These are phyloP conservation scores for Aspergillus latus DNA, from an alignment of 2,329 filamentous ascomycete species.

Conservation along the genomic window DNA sequence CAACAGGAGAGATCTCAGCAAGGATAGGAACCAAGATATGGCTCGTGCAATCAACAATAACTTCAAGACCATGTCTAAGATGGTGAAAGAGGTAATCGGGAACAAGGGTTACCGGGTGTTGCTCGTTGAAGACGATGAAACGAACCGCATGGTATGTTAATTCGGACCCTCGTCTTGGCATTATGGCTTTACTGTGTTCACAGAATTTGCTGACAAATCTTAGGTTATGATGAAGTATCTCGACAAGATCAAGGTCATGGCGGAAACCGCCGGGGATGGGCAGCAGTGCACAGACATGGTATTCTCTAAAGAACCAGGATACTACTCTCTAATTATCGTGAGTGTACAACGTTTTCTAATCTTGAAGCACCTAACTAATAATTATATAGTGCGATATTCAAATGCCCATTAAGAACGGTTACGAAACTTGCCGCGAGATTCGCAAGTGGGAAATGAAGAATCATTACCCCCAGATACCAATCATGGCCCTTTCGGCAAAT, in stretches of 20 bases:
- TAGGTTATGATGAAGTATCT: slow-evolving; percentile 52
- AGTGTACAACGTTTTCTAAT: slow-evolving; percentile 20
- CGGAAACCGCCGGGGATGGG: slow-evolving; percentile 49
- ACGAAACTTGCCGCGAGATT: slow-evolving; percentile 50
- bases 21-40: slow-evolving; percentile 51
- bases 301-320: slow-evolving; percentile 47
- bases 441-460: slow-evolving; percentile 48
- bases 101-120: slow-evolving; percentile 48
- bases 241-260: slow-evolving; percentile 48
- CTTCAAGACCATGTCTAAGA: slow-evolving; percentile 50
- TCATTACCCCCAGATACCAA: slow-evolving; percentile 48
- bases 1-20: slow-evolving; percentile 48
- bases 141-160: slow-evolving; percentile 47
- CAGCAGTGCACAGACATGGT: slow-evolving; percentile 51
- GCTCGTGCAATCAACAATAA: slow-evolving; percentile 49
- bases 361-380: background rate
- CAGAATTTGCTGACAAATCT: slow-evolving; percentile 18
- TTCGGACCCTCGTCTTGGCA: background rate
- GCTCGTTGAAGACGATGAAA: slow-evolving; percentile 51
- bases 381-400: slow-evolving; percentile 49
- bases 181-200: slow-evolving; percentile 10
- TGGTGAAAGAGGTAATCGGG: slow-evolving; percentile 50
- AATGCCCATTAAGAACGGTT: slow-evolving; percentile 52
- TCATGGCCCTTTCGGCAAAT: slow-evolving; percentile 52
- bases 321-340: slow-evolving; percentile 52